Evolutionary conservation across 2,329 filamentous ascomycete species (phyloP).

Genomic region (Spiromastix sp.): DNA sequence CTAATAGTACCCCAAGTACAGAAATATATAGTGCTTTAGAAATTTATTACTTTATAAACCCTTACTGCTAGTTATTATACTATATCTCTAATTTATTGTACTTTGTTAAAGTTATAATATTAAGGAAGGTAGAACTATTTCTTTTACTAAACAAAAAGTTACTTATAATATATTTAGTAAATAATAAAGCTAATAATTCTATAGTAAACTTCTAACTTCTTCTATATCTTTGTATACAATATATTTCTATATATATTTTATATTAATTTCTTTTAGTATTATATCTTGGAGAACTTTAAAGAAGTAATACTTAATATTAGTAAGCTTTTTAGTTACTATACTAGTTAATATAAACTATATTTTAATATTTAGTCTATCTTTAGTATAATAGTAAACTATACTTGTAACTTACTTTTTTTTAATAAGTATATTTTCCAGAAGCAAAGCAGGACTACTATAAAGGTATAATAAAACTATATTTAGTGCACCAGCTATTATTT

Average conservation of each 20-base stretch:
- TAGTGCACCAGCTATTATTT: slow-evolving; percentile 53
- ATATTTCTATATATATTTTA: slow-evolving; percentile 84
- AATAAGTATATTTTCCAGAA: slow-evolving; percentile 84
- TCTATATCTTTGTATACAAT: slow-evolving; percentile 68
- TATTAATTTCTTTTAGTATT: slow-evolving; percentile 65
- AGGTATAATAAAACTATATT: slow-evolving; percentile 77
- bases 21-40: slow-evolving; percentile 78
- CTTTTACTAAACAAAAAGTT: slow-evolving; percentile 85
- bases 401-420: slow-evolving; percentile 89
- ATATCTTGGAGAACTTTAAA: slow-evolving; percentile 76
- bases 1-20: slow-evolving; percentile 77
- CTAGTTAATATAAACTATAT: slow-evolving; percentile 80
- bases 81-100: slow-evolving; percentile 64
- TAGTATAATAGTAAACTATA: slow-evolving; percentile 68
- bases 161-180: slow-evolving; percentile 74
- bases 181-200: slow-evolving; percentile 71
- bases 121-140: slow-evolving; percentile 64
- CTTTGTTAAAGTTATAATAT: slow-evolving; percentile 43
- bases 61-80: slow-evolving; percentile 75
- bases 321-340: slow-evolving; percentile 77
- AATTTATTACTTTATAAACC: slow-evolving; percentile 74
- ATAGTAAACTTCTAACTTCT: slow-evolving; percentile 74
- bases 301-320: slow-evolving; percentile 72
- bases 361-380: slow-evolving; percentile 68
- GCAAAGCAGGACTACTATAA: slow-evolving; percentile 81